phyloP scores from a whole-genome alignment of 257 asterid species.

The Mitragyna speciosa region DNA sequence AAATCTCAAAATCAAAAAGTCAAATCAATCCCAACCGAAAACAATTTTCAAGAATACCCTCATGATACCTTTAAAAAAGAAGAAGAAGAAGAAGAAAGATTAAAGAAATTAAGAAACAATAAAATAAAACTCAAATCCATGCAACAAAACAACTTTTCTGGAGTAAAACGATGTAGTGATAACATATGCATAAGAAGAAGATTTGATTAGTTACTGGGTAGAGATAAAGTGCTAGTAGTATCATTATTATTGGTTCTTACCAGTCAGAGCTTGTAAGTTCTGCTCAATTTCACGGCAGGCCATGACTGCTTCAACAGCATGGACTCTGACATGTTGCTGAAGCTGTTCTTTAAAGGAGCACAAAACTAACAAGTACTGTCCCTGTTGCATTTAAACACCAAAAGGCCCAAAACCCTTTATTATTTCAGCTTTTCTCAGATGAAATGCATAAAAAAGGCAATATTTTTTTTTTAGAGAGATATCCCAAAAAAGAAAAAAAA shows the following conservation, averaged over 20 bases:
- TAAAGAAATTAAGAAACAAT: neutral
- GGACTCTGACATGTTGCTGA: constrained; percentile 97
- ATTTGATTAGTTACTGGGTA: neutral
- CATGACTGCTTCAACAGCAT: constrained; percentile 98
- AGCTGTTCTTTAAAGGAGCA: constrained; percentile 93
- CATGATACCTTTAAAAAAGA: too few species aligned
- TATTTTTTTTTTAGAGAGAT: neutral
- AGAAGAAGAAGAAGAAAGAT: neutral
- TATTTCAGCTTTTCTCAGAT: neutral
- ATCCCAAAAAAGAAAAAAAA: neutral
- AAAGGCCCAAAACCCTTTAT: neutral
- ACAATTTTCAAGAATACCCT: too few species aligned
- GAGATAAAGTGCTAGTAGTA: too few species aligned
- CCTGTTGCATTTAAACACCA: constrained; percentile 39
- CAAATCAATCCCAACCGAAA: neutral
- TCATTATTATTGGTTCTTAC: constrained; percentile 29
- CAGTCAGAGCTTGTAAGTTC: constrained; percentile 78
- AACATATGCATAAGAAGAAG: constrained; percentile 12
- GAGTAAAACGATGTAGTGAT: neutral
- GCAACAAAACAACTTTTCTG: constrained; percentile 2
- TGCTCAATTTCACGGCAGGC: constrained; percentile 98
- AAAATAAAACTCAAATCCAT: constrained; percentile 5
- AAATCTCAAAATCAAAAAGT: constrained; percentile 14
- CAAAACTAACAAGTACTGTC: constrained; percentile 79
- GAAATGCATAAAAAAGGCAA: neutral